phyloP scores from a whole-genome alignment of 2,329 filamentous ascomycete species.

The Pyricularia sp. region DNA sequence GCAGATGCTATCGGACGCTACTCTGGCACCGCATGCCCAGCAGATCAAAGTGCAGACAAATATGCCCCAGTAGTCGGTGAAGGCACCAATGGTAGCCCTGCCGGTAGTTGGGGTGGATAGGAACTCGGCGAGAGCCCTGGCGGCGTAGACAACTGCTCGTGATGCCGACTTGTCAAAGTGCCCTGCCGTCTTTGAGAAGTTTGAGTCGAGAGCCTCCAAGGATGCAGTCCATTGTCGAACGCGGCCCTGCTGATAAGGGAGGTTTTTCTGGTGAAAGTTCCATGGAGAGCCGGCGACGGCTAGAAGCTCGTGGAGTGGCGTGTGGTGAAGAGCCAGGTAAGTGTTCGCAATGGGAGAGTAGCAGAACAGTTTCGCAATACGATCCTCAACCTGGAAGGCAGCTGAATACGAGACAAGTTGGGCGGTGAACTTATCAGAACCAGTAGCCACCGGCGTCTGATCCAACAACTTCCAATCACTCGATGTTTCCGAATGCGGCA shows the following conservation, averaged over 20 bases:
- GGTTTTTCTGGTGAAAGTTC: constrained; percentile 31
- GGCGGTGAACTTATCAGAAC: background rate
- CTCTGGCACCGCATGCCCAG: constrained; percentile 43
- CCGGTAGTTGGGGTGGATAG: constrained; percentile 15
- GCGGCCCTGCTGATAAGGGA: constrained; percentile 37
- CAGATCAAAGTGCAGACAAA: constrained; percentile 50
- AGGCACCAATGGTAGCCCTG: constrained; percentile 21
- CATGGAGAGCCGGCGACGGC: constrained; percentile 50
- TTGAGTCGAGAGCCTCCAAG: background rate
- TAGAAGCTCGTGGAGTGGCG: constrained; percentile 47
- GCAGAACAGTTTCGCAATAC: constrained; percentile 29
- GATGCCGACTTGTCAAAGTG: constrained; percentile 32
- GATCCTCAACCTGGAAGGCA: constrained; percentile 5
- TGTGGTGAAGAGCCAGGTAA: constrained; percentile 47
- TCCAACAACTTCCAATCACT: too few relatives aligned
- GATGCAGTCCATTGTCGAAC: constrained; percentile 32
- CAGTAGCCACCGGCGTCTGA: background rate
- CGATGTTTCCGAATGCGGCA: too few relatives aligned
- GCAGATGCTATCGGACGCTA: constrained; percentile 8
- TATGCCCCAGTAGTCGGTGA: constrained; percentile 44
- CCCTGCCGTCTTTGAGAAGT: constrained; percentile 7
- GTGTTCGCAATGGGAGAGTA: constrained; percentile 36
- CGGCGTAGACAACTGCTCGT: constrained; percentile 38
- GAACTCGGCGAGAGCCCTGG: constrained; percentile 38
- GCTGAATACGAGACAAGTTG: constrained; percentile 13